These are phyloP conservation scores for Diaporthe caulivora DNA, from an alignment of 2,329 filamentous ascomycete species.

Conservation along the genomic window DNA sequence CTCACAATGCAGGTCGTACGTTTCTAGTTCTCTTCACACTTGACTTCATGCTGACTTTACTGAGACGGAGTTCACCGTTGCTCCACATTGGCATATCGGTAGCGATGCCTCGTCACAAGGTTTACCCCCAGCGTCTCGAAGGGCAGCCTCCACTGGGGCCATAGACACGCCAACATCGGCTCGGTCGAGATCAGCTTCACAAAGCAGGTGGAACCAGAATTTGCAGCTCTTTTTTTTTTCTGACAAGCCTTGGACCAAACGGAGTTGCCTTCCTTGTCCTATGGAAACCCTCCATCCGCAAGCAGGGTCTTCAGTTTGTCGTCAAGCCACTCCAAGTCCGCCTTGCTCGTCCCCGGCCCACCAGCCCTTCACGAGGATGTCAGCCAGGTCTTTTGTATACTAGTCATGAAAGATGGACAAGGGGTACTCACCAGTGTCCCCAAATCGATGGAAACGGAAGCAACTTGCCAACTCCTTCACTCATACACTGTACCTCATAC, in stretches of 20 bases:
- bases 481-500: constrained; percentile 71
- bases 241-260: neutral
- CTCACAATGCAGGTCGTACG: neutral
- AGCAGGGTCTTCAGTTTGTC: constrained; percentile 64
- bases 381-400: neutral
- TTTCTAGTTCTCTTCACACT: neutral
- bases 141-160: constrained; percentile 81
- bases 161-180: constrained; percentile 70
- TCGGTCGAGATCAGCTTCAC: constrained; percentile 70
- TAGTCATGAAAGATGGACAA: neutral
- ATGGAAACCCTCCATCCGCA: constrained; percentile 35
- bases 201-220: constrained; percentile 74
- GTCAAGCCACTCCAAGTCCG: constrained; percentile 77
- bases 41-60: fast-evolving
- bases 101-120: constrained; percentile 43
- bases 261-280: neutral
- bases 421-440: constrained; percentile 46
- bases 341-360: constrained; percentile 73
- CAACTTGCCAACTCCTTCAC: constrained; percentile 44
- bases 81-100: constrained; percentile 18
- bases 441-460: constrained; percentile 47
- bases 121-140: constrained; percentile 75
- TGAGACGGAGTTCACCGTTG: neutral
- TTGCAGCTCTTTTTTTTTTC: too few relatives aligned
- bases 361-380: constrained; percentile 57